These are phyloP conservation scores for Suillus luteus DNA, from an alignment of 768 basidiomycete genomes.

Conservation along the genomic window DNA sequence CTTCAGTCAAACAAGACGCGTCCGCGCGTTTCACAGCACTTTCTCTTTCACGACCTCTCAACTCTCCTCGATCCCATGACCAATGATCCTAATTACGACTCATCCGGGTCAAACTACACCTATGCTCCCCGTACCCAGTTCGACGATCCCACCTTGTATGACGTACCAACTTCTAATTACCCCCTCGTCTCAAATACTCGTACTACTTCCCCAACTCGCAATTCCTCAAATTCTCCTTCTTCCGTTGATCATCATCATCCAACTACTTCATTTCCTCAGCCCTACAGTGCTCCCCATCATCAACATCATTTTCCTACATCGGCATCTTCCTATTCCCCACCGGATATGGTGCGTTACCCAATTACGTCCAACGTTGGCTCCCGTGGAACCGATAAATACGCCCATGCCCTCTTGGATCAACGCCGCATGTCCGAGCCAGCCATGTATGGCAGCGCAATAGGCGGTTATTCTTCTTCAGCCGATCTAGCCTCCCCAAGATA, in stretches of 20 bases:
- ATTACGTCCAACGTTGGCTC: constrained; percentile 35
- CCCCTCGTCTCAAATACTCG: constrained; percentile 23
- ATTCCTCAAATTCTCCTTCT: constrained; percentile 46
- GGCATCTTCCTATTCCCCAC: constrained; percentile 39
- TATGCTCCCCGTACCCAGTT: constrained; percentile 34
- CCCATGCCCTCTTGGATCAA: constrained; percentile 49
- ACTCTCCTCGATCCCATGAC: constrained; percentile 29
- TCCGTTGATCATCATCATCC: constrained; percentile 42
- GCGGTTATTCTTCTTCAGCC: constrained; percentile 33
- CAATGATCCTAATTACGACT: constrained; percentile 33
- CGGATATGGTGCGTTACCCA: constrained; percentile 43
- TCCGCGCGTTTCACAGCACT: constrained; percentile 18
- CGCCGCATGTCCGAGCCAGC: constrained; percentile 73
- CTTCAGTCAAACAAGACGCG: constrained; percentile 6
- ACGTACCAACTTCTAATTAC: constrained; percentile 25
- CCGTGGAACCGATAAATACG: constrained; percentile 39
- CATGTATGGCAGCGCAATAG: constrained; percentile 46
- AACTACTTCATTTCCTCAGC: constrained; percentile 40
- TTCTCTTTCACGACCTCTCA: constrained; percentile 29
- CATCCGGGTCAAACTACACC: constrained; percentile 29
- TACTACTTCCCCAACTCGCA: constrained; percentile 20
- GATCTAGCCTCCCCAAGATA: constrained; percentile 33
- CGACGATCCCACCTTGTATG: constrained; percentile 37
- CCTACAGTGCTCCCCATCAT: constrained; percentile 44
- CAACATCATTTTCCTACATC: constrained; percentile 48